These are phyloP conservation scores for Vicia faba DNA, from an alignment of 306 rosid species.

Conservation along the genomic window DNA sequence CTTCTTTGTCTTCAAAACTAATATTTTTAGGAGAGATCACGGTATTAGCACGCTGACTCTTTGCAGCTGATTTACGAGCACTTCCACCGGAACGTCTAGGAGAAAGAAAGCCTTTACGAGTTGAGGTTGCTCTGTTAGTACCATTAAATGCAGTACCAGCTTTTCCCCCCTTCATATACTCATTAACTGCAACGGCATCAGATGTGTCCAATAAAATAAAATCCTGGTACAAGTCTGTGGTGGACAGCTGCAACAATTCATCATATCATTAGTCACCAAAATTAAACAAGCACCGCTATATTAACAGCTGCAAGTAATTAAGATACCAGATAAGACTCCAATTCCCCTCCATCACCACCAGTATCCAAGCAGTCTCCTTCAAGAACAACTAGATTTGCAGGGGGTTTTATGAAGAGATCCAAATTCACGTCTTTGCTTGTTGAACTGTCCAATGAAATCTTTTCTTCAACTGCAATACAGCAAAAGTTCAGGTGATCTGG, in stretches of 20 bases:
- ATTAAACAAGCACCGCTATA: neutral
- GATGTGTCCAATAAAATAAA: conserved; percentile 83
- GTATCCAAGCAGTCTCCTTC: conserved; percentile 96
- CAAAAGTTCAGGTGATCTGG: conserved; percentile 24
- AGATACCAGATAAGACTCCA: conserved; percentile 89
- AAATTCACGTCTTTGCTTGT: conserved; percentile 53
- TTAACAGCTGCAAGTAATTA: conserved; percentile 42
- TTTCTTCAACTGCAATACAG: conserved; percentile 73
- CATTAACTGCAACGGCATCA: conserved; percentile 71
- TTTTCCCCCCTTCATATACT: conserved; percentile 56
- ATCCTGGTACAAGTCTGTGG: conserved; percentile 70
- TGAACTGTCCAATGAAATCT: conserved; percentile 61
- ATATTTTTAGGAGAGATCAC: conserved; percentile 49
- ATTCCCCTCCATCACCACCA: conserved; percentile 82
- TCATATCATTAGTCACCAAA: conserved; percentile 27
- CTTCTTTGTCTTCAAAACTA: conserved; percentile 44
- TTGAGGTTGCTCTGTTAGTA: conserved; percentile 53
- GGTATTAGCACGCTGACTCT: conserved; percentile 54
- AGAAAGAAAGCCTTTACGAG: conserved; percentile 60
- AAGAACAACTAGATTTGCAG: conserved; percentile 88
- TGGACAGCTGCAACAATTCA: conserved; percentile 72
- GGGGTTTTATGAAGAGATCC: conserved; percentile 75
- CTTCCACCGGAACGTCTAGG: conserved; percentile 70
- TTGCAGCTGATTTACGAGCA: conserved; percentile 52
- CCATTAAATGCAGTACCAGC: conserved; percentile 50